These are phyloP conservation scores for Yamagishiella unicocca DNA, from an alignment of 139 green algal genomes.

Conservation along the genomic window DNA sequence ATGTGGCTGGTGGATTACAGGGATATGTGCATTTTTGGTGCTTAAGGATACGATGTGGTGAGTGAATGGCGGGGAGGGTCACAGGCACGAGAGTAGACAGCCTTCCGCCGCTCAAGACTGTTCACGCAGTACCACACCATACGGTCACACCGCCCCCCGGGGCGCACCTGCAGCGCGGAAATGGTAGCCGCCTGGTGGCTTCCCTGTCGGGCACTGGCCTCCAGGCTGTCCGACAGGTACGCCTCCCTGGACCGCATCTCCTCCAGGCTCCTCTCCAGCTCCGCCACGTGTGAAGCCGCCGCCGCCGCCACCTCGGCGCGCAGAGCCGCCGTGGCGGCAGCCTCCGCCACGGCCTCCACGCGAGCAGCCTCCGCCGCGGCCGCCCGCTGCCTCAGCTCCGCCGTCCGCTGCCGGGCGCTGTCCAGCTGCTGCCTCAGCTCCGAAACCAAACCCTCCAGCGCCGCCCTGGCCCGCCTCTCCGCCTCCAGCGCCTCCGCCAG, in stretches of 20 bases:
- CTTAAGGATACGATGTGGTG: no score
- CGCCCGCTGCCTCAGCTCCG: neutral
- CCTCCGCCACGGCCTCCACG: neutral
- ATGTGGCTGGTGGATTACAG: no score
- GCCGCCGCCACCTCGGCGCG: neutral
- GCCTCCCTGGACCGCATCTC: neutral
- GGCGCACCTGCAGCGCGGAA: neutral
- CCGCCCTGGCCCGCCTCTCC: neutral
- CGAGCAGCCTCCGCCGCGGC: neutral
- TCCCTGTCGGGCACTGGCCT: neutral
- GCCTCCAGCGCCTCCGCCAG: neutral
- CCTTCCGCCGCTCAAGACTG: no score
- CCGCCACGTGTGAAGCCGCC: neutral
- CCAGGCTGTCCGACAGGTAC: neutral
- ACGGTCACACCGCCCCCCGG: neutral
- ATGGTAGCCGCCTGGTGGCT: neutral
- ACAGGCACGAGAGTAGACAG: no score
- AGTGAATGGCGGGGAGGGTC: no score
- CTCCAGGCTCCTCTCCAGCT: neutral
- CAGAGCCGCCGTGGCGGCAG: neutral
- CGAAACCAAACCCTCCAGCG: constrained; percentile 3
- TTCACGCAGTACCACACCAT: neutral
- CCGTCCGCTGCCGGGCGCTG: neutral
- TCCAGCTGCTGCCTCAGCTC: constrained; percentile 8
- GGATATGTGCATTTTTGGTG: no score